These are phyloP conservation scores for Hygrophoropsis aurantiaca DNA, from an alignment of 768 basidiomycete genomes.

Conservation along the genomic window DNA sequence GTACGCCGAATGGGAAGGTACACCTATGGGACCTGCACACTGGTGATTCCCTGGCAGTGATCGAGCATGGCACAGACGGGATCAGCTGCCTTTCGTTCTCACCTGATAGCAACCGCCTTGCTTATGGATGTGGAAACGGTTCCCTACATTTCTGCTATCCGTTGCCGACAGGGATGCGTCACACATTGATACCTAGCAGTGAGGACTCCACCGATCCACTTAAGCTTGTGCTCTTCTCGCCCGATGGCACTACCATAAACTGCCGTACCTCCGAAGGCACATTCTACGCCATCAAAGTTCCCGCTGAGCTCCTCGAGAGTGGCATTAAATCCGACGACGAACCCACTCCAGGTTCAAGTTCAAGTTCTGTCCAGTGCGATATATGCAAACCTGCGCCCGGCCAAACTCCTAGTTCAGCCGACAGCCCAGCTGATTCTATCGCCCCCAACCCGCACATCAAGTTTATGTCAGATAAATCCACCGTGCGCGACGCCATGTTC, in stretches of 20 bases:
- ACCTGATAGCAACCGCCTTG: constrained; percentile 3
- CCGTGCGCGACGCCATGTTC: constrained; percentile 4
- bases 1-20: constrained; percentile 11
- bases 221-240: too few relatives aligned
- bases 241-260: too few relatives aligned
- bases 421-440: too few relatives aligned
- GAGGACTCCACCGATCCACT: constrained; percentile 1
- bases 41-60: constrained; percentile 11
- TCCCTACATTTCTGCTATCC: constrained; percentile 18
- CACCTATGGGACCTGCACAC: constrained; percentile 17
- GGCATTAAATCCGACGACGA: too few relatives aligned
- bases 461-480: background rate
- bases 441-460: constrained; percentile 5
- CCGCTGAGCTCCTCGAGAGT: too few relatives aligned
- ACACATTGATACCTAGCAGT: constrained; percentile 8
- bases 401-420: too few relatives aligned
- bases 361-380: too few relatives aligned
- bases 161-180: constrained; percentile 7
- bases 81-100: constrained; percentile 17
- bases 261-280: too few relatives aligned
- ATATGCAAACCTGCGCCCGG: too few relatives aligned
- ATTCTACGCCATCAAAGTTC: too few relatives aligned
- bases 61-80: background rate
- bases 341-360: too few relatives aligned
- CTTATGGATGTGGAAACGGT: constrained; percentile 21